Conservation (phyloP, 345 rosid genomes). For the Theobroma cacao region DNA sequence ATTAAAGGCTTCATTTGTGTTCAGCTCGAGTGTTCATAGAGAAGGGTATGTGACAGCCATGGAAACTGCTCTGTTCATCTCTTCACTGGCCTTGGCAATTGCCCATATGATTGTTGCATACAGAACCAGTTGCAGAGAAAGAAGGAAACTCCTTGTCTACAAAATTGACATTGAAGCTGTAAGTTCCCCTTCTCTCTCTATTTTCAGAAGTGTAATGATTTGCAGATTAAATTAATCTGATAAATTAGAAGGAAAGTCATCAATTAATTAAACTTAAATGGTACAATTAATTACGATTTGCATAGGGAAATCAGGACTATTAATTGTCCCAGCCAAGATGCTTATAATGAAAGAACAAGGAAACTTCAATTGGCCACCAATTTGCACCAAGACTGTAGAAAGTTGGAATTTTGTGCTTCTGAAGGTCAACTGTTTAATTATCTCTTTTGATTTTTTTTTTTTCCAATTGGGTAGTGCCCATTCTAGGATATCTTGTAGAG, state of each 20-base stretch:
- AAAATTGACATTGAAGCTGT: constrained; percentile 97
- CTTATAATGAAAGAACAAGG: not conserved
- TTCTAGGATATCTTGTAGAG: not conserved
- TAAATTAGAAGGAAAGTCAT: not conserved
- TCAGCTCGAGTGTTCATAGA: constrained; percentile 39
- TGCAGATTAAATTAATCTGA: not conserved
- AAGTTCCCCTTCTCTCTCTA: constrained; percentile 34
- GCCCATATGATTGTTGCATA: constrained; percentile 77
- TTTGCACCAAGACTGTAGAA: not conserved
- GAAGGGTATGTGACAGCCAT: constrained; percentile 47
- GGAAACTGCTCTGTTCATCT: constrained; percentile 68
- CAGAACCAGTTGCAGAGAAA: constrained; percentile 83
- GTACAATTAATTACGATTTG: not conserved
- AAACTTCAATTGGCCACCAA: constrained; percentile 1
- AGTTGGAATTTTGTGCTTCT: constrained; percentile 15
- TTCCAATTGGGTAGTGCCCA: not conserved
- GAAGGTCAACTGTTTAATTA: constrained; percentile 22
- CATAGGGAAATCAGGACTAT: not conserved
- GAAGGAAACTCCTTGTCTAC: constrained; percentile 88
- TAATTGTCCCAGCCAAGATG: not conserved
- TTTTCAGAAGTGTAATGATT: not conserved
- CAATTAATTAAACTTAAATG: not conserved
- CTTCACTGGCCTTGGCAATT: constrained; percentile 62
- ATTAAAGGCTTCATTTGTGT: constrained; percentile 71
- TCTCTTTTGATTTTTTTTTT: not conserved